Evolutionary conservation across 2,329 filamentous ascomycete species (phyloP), one percentile per base, ranked within the genome.

Genomic region (Trichophyton benhamiae): DNA sequence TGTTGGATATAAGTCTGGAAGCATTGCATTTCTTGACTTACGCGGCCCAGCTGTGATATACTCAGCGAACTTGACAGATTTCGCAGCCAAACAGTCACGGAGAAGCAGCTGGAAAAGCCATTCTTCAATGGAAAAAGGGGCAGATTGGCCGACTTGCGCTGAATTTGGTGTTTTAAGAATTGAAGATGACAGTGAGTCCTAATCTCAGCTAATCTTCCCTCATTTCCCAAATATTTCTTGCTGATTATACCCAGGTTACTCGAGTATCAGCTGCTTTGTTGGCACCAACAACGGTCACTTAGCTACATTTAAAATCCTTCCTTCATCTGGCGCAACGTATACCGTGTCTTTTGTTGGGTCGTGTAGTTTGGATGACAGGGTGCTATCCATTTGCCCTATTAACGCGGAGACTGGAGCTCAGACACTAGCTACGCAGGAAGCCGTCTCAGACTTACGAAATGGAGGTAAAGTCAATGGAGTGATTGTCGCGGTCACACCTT

Each of bases 141-240:
- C 77, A 57, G 91, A 96, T 69, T 95, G 86, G 82, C 85, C 89
- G 0, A 90, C 89, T 0, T 81, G 79, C 33, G 84, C 97, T 30
- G 89, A 96, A 70, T 99, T 97, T 75, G 90, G 89, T 60, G 89
- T 96, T 55, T 87, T 99, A 85, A 95, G 88, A 2, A 77, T 96
- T 3, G 94, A 97, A 49, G 88, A 87, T n/a, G 92, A 97, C 70
- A 85, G 78, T 81, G 73, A 66, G 71, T 7, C 3, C 38, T 15
- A 20, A 17, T 25, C 27, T 30, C 42, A 1, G 48, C n/a, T 1
- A 44, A 2, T 11, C 1, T 5, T 8, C n/a, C 15, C 41, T n/a
- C n/a, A n/a, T 44, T 44, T 44, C 41, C 15, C 5, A 7, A 6
- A 44, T 44, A 8, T 17, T 2, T 4, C 20, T 33, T 27, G 41